Evolutionary conservation across 768 basidiomycete genomes (phyloP), one percentile per base, ranked within the genome.

Genomic region (Xanthoconium stramineum): DNA sequence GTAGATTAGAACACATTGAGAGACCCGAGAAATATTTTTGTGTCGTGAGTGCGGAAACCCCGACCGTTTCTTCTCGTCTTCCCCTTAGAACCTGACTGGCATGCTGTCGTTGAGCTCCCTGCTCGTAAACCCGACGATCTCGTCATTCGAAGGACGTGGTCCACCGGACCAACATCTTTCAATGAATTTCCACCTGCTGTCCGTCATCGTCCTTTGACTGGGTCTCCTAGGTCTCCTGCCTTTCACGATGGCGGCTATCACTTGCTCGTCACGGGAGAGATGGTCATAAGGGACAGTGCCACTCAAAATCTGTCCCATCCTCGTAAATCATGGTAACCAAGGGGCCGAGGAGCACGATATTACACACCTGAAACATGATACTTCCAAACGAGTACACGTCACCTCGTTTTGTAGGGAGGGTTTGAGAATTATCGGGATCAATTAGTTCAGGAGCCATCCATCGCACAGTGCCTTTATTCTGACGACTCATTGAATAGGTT

Each of bases 341-440:
- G 13, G 24, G 2, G 10, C n/a, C n/a, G n/a, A n/a, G 15, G 8
- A 38, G 24, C 2, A 13, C 3, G 20, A 28, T 29, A 19, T 38
- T 33, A 45, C 58, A 35, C 13, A 59, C 59, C 49, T 58, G 57
- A 11, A 60, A 48, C 59, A 51, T 58, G 30, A 60, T 36, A 19
- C 56, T 53, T 35, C 56, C 48, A 30, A 59, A 59, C 3, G 56
- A 58, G 19, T 59, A 59, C 8, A 45, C 32, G 28, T 61, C 50
- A 5, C 57, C 55, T 32, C 33, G 40, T 20, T 15, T 33, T 4
- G 24, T 57, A 11, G 52, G 45, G 30, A 5, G 13, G 8, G 13
- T 14, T 12, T 37, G 13, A 12, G 29, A 6, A 14, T 15, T 7
- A 9, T n/a, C 13, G 9, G n/a, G 20, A 17, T 48, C 30, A n/a